These are phyloP conservation scores for Hypomontagnella monticulosa DNA, from an alignment of 495 filamentous ascomycete species.

Conservation along the genomic window DNA sequence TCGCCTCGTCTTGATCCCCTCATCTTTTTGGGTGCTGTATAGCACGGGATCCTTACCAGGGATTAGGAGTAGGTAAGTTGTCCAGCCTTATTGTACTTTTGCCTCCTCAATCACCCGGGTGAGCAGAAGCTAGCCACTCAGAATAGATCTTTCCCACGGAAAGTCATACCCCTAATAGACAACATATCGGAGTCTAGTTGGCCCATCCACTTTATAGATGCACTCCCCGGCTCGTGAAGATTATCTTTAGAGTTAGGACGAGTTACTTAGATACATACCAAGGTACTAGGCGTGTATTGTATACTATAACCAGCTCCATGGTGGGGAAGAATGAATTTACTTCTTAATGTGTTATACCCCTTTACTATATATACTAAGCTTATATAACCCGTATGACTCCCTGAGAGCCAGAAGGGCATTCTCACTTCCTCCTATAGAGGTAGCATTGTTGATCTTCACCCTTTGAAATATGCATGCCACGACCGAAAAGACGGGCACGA, in stretches of 20 bases:
- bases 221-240: background rate
- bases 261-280: too few relatives aligned
- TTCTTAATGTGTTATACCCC: constrained; percentile 6
- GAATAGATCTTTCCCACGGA: background rate
- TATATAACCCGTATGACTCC: too few relatives aligned
- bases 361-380: too few relatives aligned
- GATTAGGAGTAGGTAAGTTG: background rate
- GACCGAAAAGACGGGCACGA: background rate
- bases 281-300: too few relatives aligned
- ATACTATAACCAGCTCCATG: constrained; percentile 27
- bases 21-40: background rate
- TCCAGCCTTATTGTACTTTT: background rate
- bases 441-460: background rate
- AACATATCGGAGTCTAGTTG: background rate
- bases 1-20: background rate
- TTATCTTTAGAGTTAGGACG: background rate
- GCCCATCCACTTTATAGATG: background rate
- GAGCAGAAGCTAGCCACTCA: background rate
- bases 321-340: background rate
- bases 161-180: background rate
- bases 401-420: too few relatives aligned
- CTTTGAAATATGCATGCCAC: constrained; percentile 13
- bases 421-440: background rate
- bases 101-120: constrained; percentile 2
- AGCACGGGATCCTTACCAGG: background rate